Conservation (phyloP, 2,329 filamentous ascomycete species). For the Chaetomiaceae sp. region DNA sequence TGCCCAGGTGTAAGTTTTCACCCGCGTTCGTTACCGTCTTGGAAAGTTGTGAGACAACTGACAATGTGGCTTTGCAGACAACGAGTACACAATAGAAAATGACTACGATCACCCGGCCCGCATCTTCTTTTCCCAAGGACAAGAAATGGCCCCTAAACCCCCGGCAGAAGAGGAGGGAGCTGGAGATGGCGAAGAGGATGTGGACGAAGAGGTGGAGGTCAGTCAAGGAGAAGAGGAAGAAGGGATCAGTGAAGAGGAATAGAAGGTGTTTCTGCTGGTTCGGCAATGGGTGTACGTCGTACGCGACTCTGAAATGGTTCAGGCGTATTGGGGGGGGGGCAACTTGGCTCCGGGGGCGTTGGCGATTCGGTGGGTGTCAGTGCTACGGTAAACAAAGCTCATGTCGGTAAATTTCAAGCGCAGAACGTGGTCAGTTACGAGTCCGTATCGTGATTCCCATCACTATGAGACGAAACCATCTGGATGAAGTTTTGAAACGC, state of each 20-base stretch:
- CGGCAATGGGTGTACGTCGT: too few relatives aligned
- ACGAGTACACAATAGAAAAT: constrained; percentile 88
- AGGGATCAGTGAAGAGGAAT: constrained; percentile 8
- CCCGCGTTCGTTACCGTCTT: too few relatives aligned
- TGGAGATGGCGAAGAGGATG: constrained; percentile 11
- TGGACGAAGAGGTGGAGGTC: constrained; percentile 11
- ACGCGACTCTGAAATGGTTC: background rate
- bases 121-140: constrained; percentile 90
- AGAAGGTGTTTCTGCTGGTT: background rate
- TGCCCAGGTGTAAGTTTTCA: constrained; percentile 79
- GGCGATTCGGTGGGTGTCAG: background rate
- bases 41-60: constrained; percentile 7
- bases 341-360: constrained; percentile 1
- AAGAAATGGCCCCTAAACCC: constrained; percentile 40
- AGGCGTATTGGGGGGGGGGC: background rate
- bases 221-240: constrained; percentile 7
- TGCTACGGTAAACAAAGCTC: background rate
- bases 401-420: background rate
- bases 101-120: constrained; percentile 64
- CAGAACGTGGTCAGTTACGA: too few relatives aligned
- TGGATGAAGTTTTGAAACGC: too few relatives aligned
- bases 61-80: constrained; percentile 53
- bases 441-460: too few relatives aligned
- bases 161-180: constrained; percentile 3
- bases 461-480: too few relatives aligned